phyloP scores from a whole-genome alignment of 352 stramenopile genomes.

The Pythium dissotocum region DNA sequence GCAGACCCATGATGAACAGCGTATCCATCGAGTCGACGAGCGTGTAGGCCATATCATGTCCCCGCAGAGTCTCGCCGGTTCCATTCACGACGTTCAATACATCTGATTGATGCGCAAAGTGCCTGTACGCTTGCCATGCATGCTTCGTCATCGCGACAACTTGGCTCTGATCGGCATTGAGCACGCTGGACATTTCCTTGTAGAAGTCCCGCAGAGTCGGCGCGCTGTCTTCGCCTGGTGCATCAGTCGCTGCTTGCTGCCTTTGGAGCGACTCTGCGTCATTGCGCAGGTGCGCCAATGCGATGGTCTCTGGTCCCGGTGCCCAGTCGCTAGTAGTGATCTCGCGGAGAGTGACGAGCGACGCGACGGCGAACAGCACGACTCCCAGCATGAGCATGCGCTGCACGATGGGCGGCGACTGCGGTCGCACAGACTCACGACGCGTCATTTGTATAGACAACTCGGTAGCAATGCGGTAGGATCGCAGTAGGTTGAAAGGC shows the following conservation, averaged over 20 bases:
- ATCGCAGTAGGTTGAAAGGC: slow-evolving; percentile 5
- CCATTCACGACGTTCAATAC: slow-evolving; percentile 36
- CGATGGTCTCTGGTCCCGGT: neutral
- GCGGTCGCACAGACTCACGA: slow-evolving; percentile 14
- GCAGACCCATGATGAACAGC: slow-evolving; percentile 59
- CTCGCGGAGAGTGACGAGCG: slow-evolving; percentile 16
- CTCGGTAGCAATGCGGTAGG: neutral
- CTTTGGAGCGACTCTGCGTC: neutral
- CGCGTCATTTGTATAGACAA: neutral
- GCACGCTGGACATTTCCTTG: slow-evolving; percentile 19
- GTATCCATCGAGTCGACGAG: slow-evolving; percentile 70
- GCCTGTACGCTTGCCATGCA: slow-evolving; percentile 53
- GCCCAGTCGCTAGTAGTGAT: slow-evolving; percentile 19
- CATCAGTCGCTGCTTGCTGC: neutral
- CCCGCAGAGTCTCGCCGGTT: slow-evolving; percentile 31
- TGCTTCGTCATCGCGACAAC: slow-evolving; percentile 60
- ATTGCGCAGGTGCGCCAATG: neutral
- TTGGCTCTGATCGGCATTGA: slow-evolving; percentile 43
- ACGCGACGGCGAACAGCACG: slow-evolving; percentile 14
- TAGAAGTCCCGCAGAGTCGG: slow-evolving; percentile 23
- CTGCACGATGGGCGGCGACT: slow-evolving; percentile 8
- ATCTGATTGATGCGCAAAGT: slow-evolving; percentile 41
- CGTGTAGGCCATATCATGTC: slow-evolving; percentile 67
- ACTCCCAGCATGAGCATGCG: slow-evolving; percentile 13
- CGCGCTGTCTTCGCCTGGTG: neutral